Conservation (phyloP, 106 monocot genomes). For the Agapanthus africanus region DNA sequence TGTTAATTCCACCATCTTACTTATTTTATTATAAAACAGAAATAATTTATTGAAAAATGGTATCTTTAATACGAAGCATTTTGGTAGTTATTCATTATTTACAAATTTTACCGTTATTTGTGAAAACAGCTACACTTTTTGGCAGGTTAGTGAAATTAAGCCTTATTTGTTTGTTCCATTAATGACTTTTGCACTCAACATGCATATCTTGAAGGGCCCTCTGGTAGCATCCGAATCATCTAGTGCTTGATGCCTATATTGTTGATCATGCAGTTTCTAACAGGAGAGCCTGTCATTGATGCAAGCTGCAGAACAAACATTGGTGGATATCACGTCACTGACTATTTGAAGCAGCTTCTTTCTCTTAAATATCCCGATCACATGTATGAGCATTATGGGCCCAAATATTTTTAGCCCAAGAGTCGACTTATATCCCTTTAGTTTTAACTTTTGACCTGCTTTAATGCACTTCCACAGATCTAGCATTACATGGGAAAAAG, state of each 20-base stretch:
- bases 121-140: no score
- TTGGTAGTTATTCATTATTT: no score
- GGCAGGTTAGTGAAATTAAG: no score
- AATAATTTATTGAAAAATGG: no score
- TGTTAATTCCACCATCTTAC: no score
- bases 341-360: slow-evolving; percentile 94
- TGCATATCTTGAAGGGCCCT: background rate
- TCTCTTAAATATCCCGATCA: slow-evolving; percentile 93
- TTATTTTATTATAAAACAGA: no score
- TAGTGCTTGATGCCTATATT: slow-evolving; percentile 3
- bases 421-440: background rate
- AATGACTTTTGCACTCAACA: background rate
- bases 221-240: background rate
- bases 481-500: slow-evolving; percentile 88
- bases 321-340: slow-evolving; percentile 86
- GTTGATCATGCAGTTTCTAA: slow-evolving; percentile 50
- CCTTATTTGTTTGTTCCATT: background rate
- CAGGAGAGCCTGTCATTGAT: slow-evolving; percentile 70
- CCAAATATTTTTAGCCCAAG: background rate
- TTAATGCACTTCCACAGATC: slow-evolving; percentile 30
- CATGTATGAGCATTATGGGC: slow-evolving; percentile 28
- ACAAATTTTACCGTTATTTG: no score
- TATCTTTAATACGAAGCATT: no score
- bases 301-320: slow-evolving; percentile 80
- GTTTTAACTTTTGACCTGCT: background rate